Evolutionary conservation across 768 basidiomycete species (phyloP), one percentile per base, ranked within the genome.

Genomic region (Suillus paluster): DNA sequence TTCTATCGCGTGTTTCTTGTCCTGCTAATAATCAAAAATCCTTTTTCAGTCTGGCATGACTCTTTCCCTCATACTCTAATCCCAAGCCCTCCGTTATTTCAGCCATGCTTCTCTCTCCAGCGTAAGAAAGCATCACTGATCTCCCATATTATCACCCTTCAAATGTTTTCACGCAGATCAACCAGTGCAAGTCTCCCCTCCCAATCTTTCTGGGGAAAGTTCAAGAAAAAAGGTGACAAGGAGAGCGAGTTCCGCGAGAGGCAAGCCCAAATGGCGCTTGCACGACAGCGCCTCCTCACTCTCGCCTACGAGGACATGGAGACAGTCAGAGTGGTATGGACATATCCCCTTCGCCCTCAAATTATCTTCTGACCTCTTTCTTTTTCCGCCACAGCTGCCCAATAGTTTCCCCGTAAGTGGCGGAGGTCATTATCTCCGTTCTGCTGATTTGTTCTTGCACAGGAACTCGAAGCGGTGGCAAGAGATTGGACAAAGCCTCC

Each of bases 401-500:
- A 81, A 80, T 64, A 83, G 81, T 46, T 93, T 82, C 72, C 76
- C 72, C 53, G 92, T 93, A 68, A 63, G 89, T 72, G 49, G 17
- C 42, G 21, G 38, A 10, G 41, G n/a, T 14, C 33, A 9, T 6
- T 23, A 10, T 23, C 2, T n/a, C 34, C 39, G 48, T 23, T 36
- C 59, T 36, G 50, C 58, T 58, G 44, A 70, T 33, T 8, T 25
- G 63, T 50, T 14, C 41, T 33, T 59, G 19, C 61, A 17, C 59
- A 95, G 93, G 93, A 95, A 75, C 85, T 94, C 25, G 91, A 92
- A 67, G 84, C 82, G 30, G 82, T 90, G 52, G 93, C 92, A 12
- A 82, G 90, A 70, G 91, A 93, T 61, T 95, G 93, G 93, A 86
- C 88, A 27, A 93, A 92, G 68, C 92, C 92, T 14, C 91, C 93